Base-by-base conservation (phyloP, 805 yeast genomes). In the Cyberlindnera saturnus region DNA sequence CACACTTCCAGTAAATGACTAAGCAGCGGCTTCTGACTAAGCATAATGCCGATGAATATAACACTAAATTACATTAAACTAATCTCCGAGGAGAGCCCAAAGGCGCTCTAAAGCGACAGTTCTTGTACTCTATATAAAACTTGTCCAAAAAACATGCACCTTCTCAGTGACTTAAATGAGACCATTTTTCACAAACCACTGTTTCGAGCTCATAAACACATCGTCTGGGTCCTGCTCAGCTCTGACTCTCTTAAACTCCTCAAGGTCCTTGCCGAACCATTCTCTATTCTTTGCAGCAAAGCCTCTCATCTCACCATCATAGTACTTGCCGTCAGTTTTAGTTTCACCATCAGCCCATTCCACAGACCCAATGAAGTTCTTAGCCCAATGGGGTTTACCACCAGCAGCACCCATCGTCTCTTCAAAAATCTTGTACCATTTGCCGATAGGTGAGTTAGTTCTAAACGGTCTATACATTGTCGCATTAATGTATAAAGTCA, bases 381-480 rank as follows among this genome's bases (percentile, higher is more conserved):
- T 91, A 15, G 99, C 99, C 99, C 99, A 91, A 63, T 91, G 99
- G 2, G 99, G 99, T 61, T 81, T 86, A 36, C 99, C 99, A 32
- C 85, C 89, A 26, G 84, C 89, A 23, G 77, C 79, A 40, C 72
- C 73, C 72, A 90, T 70, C 2, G 87, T 76, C 41, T 77, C 75
- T 64, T 91, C 99, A 63, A 91, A 91, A n/a, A 73, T 69, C 39
- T 75, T 74, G 65, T 76, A 91, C 96, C 97, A 91, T 51, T 78
- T 73, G 37, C 77, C 79, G 31, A 88, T 79, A 36, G 85, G 82
- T 10, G 89, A 82, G 55, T 81, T 75, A 44, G 77, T 74, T 31
- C 76, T 74, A 64, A 91, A 91, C n/a, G 99, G 99, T 63, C 97
- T 75, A 64, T 90, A 91, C 80, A 91, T 86, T 1, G 98, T 91